phyloP scores from a whole-genome alignment of 345 rosid genomes.

The Hibiscus mutabilis region DNA sequence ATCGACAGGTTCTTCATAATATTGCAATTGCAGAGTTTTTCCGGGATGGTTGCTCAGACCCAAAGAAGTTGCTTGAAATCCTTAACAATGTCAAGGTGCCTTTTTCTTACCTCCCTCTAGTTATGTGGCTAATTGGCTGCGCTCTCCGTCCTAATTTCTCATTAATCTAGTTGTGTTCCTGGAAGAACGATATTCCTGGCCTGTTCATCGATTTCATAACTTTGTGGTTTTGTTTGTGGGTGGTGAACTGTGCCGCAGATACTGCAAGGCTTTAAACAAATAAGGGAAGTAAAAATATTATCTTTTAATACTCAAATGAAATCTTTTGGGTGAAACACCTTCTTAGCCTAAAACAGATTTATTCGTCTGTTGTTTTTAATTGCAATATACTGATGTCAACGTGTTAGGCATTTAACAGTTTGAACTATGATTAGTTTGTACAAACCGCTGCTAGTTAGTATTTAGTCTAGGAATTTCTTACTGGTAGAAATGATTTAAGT shows the following conservation, averaged over 20 bases:
- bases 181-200: neutral
- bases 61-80: conserved; percentile 62
- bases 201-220: neutral
- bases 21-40: conserved; percentile 76
- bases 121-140: neutral
- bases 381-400: neutral
- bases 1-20: conserved; percentile 74
- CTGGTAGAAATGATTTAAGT: neutral
- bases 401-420: neutral
- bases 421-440: neutral
- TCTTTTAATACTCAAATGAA: neutral
- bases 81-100: conserved; percentile 71
- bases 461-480: neutral
- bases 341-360: neutral
- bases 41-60: conserved; percentile 64
- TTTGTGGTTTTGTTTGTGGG: conserved; percentile 1
- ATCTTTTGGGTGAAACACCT: neutral
- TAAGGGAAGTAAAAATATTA: neutral
- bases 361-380: neutral
- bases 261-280: neutral
- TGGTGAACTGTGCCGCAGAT: neutral
- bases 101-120: neutral
- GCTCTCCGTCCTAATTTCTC: neutral
- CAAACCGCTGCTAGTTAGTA: neutral
- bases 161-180: neutral